Evolutionary conservation across 2,329 filamentous ascomycete species (phyloP).

Genomic region (Calcarisporium arbuscula): DNA sequence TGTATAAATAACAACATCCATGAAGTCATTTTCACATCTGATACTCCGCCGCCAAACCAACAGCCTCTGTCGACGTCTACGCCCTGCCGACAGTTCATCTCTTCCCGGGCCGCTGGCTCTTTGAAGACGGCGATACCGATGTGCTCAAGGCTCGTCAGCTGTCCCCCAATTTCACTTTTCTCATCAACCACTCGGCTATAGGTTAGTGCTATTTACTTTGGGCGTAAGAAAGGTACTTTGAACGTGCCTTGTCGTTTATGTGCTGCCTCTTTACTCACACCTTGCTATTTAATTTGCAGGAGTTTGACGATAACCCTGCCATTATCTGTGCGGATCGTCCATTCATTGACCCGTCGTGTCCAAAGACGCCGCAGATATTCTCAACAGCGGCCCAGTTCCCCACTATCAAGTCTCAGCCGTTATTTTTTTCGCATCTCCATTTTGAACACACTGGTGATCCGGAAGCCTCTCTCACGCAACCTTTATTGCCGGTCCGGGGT

Average conservation of each 20-base stretch:
- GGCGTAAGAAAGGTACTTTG: constrained; percentile 2
- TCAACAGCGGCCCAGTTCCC: constrained; percentile 1
- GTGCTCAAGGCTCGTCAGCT: constrained; percentile 2
- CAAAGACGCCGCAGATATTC: constrained; percentile 2
- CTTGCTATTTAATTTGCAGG: neutral
- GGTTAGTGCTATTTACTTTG: constrained; percentile 1
- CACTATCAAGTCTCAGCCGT: neutral
- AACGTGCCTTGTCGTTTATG: neutral
- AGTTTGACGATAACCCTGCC: constrained; percentile 1
- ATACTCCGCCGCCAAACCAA: too few species aligned
- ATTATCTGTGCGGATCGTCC: constrained; percentile 2
- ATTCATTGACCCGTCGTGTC: constrained; percentile 2
- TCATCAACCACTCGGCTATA: constrained; percentile 2
- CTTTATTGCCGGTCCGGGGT: constrained; percentile 3
- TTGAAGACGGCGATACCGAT: constrained; percentile 3
- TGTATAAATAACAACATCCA: too few species aligned
- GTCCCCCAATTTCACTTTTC: constrained; percentile 4
- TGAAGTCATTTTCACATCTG: too few species aligned
- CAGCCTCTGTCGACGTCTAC: constrained; percentile 1
- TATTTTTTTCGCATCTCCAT: constrained; percentile 4
- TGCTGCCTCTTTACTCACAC: too few species aligned
- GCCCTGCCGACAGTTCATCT: constrained; percentile 4
- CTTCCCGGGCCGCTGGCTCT: constrained; percentile 3
- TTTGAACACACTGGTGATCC: constrained; percentile 5
- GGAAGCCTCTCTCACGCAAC: constrained; percentile 1